Conservation (phyloP, 2,329 filamentous ascomycete species). For the Neonectria neomacrospora region DNA sequence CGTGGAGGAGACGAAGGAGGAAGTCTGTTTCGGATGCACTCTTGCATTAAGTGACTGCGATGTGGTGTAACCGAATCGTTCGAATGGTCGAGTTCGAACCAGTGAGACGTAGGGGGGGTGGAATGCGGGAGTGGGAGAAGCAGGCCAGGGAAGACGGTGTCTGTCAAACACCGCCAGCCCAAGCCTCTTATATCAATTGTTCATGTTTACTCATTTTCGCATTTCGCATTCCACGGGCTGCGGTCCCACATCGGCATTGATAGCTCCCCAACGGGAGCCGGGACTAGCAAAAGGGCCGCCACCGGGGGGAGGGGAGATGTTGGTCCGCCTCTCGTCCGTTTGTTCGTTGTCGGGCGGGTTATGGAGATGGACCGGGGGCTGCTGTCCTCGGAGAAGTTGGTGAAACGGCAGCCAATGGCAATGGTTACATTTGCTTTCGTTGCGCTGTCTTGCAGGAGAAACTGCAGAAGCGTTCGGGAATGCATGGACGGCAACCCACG, state of each 20-base stretch:
- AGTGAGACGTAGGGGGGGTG: not conserved
- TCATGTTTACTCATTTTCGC: not conserved
- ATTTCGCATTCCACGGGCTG: not conserved
- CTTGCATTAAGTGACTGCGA: not conserved
- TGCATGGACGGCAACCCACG: not conserved
- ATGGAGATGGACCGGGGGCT: not conserved
- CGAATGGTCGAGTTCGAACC: not conserved
- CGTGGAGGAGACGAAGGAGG: not conserved
- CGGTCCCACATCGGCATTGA: not conserved
- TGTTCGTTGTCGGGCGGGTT: too few relatives aligned
- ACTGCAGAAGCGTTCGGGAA: too few relatives aligned
- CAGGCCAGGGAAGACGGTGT: not conserved
- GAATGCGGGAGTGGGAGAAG: not conserved
- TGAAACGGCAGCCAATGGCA: not conserved
- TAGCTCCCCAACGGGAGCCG: not conserved
- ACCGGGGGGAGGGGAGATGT: not conserved
- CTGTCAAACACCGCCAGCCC: not conserved
- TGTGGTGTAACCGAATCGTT: not conserved
- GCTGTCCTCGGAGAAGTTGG: not conserved
- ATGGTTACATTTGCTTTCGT: not conserved
- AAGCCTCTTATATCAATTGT: not conserved
- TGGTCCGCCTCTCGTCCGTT: not conserved
- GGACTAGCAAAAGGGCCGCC: not conserved
- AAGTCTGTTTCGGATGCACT: not conserved
- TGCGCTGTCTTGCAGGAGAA: not conserved